Evolutionary conservation across 2,329 filamentous ascomycete species (phyloP), one percentile per base, ranked within the genome.

Genomic region (Pestalotiopsis sp.): DNA sequence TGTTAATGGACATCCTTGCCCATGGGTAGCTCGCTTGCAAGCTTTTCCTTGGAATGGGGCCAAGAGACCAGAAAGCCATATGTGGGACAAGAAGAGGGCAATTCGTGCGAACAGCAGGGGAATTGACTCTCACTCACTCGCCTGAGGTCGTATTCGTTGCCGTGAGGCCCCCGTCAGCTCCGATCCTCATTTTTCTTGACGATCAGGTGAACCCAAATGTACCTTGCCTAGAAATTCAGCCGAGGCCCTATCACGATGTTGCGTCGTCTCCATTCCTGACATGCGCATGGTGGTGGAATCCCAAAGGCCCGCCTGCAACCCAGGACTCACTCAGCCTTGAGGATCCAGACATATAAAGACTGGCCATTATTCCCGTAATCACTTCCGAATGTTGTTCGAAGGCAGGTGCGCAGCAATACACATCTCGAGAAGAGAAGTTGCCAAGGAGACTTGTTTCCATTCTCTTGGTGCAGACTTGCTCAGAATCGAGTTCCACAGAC

Each of bases 261-360:
- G 23, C 20, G 17, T 45, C n/a, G n/a, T 20, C 41, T 40, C n/a
- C 49, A 56, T 45, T 17, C 25, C 20, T 65, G 52, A 25, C 17
- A n/a, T 11, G 17, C 27, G 25, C 45, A n/a, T 57, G 63, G 49
- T 45, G 25, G 63, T 58, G 63, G 27, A 57, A 27, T 25, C 25
- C 17, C 57, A 23, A 36, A 20, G 20, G 45, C 20, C 17, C 45
- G 14, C 45, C 45, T 49, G 13, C 61, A 6, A 13, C 38, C n/a
- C 17, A 20, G 13, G 14, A 25, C 36, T 14, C n/a, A 31, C 31
- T 12, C n/a, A 57, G 52, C 31, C 17, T 23, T 3, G 9, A 25
- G 49, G 31, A 36, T 36, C 31, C 58, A 40, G 25, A 23, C 52
- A 62, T 68, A 68, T 68, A 68, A 67, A 68, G 66, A 64, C 56